Evolutionary conservation across 352 stramenopile species (phyloP).

Genomic region (Globisporangium paddicum): DNA sequence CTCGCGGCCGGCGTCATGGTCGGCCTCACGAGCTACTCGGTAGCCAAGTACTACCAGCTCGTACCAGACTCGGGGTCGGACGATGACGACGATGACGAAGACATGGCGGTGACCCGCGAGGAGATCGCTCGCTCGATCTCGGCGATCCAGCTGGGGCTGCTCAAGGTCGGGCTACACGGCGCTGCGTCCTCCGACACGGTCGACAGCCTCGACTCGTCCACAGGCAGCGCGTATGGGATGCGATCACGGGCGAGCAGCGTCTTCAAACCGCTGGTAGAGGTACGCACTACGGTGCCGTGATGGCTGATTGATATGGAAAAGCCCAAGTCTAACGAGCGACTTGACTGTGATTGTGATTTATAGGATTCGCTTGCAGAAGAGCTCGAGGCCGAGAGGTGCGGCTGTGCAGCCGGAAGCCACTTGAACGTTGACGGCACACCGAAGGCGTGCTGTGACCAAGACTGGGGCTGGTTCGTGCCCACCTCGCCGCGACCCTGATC

Average conservation of each 20-base stretch:
- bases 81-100: conserved; percentile 20
- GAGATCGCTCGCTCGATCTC: conserved; percentile 52
- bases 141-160: conserved; percentile 35
- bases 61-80: conserved; percentile 3
- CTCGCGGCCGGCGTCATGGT: conserved; percentile 60
- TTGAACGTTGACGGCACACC: conserved; percentile 11
- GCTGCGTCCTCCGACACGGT: conserved; percentile 17
- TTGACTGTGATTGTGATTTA: background rate
- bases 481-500: conserved; percentile 20
- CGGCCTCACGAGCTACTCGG: conserved; percentile 60
- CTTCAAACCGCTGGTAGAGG: conserved; percentile 34
- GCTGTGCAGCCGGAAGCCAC: conserved; percentile 9
- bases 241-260: conserved; percentile 34
- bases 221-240: conserved; percentile 20
- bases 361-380: conserved; percentile 5
- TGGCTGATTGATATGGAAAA: background rate
- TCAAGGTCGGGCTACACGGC: conserved; percentile 22
- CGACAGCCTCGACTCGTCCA: conserved; percentile 30
- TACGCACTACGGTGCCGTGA: conserved; percentile 4
- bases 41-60: conserved; percentile 64
- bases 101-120: conserved; percentile 28
- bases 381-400: conserved; percentile 18
- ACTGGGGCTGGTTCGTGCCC: conserved; percentile 70
- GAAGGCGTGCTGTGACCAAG: conserved; percentile 38
- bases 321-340: too few relatives aligned